These are phyloP conservation scores for Immersiella caudata DNA, from an alignment of 495 filamentous ascomycete genomes.

Conservation along the genomic window DNA sequence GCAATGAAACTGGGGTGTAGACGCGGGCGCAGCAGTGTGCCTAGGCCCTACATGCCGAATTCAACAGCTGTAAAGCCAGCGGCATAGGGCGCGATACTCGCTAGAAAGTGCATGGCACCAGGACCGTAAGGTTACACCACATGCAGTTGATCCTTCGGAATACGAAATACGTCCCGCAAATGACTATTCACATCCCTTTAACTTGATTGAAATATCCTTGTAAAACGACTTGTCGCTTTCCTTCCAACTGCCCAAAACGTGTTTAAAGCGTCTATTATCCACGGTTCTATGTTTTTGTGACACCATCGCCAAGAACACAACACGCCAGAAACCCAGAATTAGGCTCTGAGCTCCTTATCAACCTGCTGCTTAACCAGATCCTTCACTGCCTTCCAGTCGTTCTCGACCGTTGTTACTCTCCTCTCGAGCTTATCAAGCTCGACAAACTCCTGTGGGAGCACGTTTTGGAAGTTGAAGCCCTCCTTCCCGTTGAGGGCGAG, in stretches of 20 bases:
- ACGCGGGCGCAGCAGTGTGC: background rate
- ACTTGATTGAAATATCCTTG: background rate
- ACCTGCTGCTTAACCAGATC: slow-evolving; percentile 60
- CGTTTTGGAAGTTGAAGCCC: slow-evolving; percentile 71
- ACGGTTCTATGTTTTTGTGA: background rate
- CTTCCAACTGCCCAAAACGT: background rate
- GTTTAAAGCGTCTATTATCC: background rate
- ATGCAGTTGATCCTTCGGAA: background rate
- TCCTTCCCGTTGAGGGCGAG: slow-evolving; percentile 67
- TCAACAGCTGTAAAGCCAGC: too few relatives aligned
- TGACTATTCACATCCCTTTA: background rate
- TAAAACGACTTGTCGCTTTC: background rate
- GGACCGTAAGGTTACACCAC: background rate
- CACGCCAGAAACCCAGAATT: background rate
- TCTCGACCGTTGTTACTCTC: slow-evolving; percentile 59
- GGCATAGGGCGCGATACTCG: too few relatives aligned
- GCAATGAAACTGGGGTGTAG: background rate
- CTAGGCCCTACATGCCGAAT: background rate
- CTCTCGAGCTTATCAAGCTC: slow-evolving; percentile 69
- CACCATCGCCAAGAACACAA: background rate
- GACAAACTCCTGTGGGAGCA: slow-evolving; percentile 77
- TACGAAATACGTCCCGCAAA: background rate
- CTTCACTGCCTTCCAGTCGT: slow-evolving; percentile 53
- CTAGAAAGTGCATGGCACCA: too few relatives aligned
- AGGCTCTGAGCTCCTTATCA: slow-evolving; percentile 50